Evolutionary conservation across 2,329 filamentous ascomycete species (phyloP), one percentile per base, ranked within the genome.

Genomic region (Cylindrodendrum hubeiense): DNA sequence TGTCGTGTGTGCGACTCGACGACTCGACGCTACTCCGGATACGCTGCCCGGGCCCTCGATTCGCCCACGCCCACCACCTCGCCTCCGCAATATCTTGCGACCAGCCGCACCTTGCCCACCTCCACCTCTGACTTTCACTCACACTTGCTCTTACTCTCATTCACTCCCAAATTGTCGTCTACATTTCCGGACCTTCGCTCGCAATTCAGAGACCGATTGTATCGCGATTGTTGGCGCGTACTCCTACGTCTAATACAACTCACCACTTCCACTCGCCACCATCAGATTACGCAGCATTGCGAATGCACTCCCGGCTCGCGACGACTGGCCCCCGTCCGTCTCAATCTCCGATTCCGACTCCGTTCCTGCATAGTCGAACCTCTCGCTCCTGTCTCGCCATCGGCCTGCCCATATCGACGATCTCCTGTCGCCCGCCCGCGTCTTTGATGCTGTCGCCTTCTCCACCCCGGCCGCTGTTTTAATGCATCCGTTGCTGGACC

Each of bases 81-180:
- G 70, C 72, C 72, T 74, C 72, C 72, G 71, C 72, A 72, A 74
- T 74, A 74, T 74, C 72, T 74, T 74, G 72, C 65, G 71, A 73
- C 68, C 70, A 70, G 63, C 69, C 59, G 72, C 72, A 71, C 72
- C 69, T 72, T 66, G 68, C 67, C 65, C 50, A 41, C 67, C 63
- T 74, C 70, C 72, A 72, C 72, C 71, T 56, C 65, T n/a, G n/a
- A n/a, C 67, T 52, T 44, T 54, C 62, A 61, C 55, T 53, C 50
- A 60, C 52, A 65, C 67, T 47, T 62, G 52, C 55, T 59, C 57
- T 65, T 44, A 65, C 67, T 68, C 67, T 68, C 57, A 37, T 58
- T 67, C 44, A 37, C 54, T 41, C 41, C 21, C 24, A 21, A n/a
- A 33, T 30, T 41, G 17, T 39, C 15, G 9, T 41, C 37, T 47